phyloP scores from a whole-genome alignment of 768 basidiomycete genomes.

The Roridomyces roridus region DNA sequence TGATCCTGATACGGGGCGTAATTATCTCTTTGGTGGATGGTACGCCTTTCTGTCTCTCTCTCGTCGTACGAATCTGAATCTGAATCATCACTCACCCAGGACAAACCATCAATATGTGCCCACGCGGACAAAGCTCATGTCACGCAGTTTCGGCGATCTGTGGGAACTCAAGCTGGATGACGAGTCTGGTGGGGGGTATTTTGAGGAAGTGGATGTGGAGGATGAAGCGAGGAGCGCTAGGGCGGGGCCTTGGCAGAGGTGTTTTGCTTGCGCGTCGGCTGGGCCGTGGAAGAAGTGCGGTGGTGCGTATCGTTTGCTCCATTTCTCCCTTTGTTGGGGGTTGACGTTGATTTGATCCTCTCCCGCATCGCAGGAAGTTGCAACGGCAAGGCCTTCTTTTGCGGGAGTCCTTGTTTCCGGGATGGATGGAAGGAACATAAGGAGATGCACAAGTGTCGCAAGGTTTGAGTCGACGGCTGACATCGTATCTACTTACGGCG shows the following conservation, averaged over 20 bases:
- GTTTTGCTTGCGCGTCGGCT: constrained; percentile 43
- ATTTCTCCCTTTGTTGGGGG: no score
- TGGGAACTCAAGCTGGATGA: constrained; percentile 44
- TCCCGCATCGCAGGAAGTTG: no score
- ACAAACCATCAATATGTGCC: constrained; percentile 46
- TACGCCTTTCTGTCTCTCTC: no score
- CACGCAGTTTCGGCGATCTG: constrained; percentile 42
- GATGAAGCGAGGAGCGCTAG: constrained; percentile 42
- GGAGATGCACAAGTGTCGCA: no score
- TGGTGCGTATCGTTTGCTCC: constrained; percentile 29
- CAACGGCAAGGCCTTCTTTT: no score
- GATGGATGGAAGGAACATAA: no score
- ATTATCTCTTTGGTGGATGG: constrained; percentile 48
- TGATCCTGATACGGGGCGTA: constrained; percentile 42
- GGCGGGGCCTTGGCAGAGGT: constrained; percentile 47
- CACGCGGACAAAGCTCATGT: constrained; percentile 26
- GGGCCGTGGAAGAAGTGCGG: constrained; percentile 48
- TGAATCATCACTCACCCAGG: no score
- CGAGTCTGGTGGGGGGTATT: constrained; percentile 37
- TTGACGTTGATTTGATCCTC: no score
- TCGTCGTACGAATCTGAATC: no score
- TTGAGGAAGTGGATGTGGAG: constrained; percentile 43
- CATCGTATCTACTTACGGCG: no score
- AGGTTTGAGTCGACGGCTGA: no score
- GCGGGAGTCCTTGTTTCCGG: no score